Conservation (phyloP, 2,329 filamentous ascomycete genomes). For the Aspergillus ustus region DNA sequence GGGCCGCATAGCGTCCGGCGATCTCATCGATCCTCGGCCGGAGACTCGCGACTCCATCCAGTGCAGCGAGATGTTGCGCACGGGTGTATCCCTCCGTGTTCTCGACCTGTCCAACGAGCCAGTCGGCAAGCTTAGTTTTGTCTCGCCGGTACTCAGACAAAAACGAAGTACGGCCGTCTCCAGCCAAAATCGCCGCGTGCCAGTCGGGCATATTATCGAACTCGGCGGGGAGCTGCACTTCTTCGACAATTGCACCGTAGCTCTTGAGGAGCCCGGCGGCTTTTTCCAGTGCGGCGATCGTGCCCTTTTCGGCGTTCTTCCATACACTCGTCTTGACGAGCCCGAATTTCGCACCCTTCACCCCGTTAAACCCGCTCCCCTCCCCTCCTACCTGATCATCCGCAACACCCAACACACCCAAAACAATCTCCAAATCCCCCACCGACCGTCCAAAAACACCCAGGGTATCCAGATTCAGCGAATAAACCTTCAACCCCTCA, state of each 20-base stretch:
- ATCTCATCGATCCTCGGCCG: constrained; percentile 14
- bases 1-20: constrained; percentile 56
- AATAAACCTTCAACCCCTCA: constrained; percentile 63
- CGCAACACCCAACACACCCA: constrained; percentile 57
- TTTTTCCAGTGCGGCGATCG: constrained; percentile 15
- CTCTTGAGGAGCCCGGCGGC: not conserved
- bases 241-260: constrained; percentile 13
- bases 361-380: not conserved
- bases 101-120: constrained; percentile 3
- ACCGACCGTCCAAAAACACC: constrained; percentile 64
- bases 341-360: constrained; percentile 6
- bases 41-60: constrained; percentile 15
- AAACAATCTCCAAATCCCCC: constrained; percentile 62
- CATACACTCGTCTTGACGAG: constrained; percentile 13
- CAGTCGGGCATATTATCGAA: constrained; percentile 9
- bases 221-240: constrained; percentile 1
- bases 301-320: not conserved
- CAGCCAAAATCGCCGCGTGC: constrained; percentile 14
- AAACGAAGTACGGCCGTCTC: constrained; percentile 4
- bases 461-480: constrained; percentile 64
- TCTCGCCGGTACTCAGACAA: constrained; percentile 13
- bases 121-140: not conserved
- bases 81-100: constrained; percentile 1
- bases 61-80: constrained; percentile 2
- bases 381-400: constrained; percentile 50